Evolutionary conservation across 202 grass and related monocot species (phyloP), one percentile per base, ranked within the genome.

Genomic region (Brachypodium distachyon): DNA sequence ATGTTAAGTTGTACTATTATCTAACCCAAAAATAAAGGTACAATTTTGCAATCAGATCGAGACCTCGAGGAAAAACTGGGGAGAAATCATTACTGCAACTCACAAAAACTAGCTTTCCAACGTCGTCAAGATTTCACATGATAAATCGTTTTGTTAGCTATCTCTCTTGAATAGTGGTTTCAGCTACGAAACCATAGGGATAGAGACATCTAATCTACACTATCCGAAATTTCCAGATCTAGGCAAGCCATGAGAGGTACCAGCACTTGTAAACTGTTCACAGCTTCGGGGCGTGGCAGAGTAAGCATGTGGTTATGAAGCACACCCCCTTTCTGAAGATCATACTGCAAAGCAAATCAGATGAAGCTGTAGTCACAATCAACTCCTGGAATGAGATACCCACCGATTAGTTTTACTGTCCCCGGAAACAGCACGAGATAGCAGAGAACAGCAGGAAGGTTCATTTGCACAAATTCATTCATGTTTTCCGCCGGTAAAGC

Each of bases 361-460:
- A 85, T 56, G 86, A 73, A 29, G 75, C 41, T 46, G 64, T 60
- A 22, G 91, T 93, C 81, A 90, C 84, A 58, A 93, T 78, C 56
- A 84, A 74, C 62, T 93, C 84, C 91, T 93, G 84, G 66, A 78
- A 87, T 78, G 32, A 77, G 73, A 78, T 87, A 33, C 59, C 21
- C 61, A 72, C 56, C 39, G 44, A 71, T 71, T 62, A 51, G 38
- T 52, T 14, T 62, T 41, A 82, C 22, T 77, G 2, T 33, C 22
- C 16, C 66, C n/a, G 17, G 29, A 81, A 83, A 43, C 31, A 61
- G 17, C 42, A 56, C 29, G 63, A 50, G 37, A 37, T 71, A 38
- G 41, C 21, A 31, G 29, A 74, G 61, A 80, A 26, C 26, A 47
- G 46, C 57, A 23, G 9, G 10, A 62, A 14, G n/a, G 32, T 68